Conservation (phyloP, 2,329 filamentous ascomycete genomes). For the Venturia effusa region DNA sequence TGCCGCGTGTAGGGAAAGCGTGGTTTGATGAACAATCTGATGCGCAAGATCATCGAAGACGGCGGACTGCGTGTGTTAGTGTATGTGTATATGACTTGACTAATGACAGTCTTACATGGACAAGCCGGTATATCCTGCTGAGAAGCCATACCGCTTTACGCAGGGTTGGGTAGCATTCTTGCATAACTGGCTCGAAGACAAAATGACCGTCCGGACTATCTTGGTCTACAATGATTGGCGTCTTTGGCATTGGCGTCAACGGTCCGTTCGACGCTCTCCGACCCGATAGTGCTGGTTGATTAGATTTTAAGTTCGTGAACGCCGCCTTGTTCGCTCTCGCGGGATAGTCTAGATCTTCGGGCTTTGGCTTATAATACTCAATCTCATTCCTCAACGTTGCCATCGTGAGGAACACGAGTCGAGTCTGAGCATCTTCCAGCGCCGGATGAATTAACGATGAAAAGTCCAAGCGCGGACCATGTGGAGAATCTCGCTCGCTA, state of each 20-base stretch:
- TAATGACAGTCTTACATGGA: slow-evolving; percentile 41
- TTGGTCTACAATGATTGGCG: slow-evolving; percentile 42
- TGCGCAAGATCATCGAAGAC: slow-evolving; percentile 64
- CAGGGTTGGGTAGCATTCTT: slow-evolving; percentile 56
- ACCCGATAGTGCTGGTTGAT: slow-evolving; percentile 39
- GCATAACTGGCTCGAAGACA: slow-evolving; percentile 45
- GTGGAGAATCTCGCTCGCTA: slow-evolving; percentile 38
- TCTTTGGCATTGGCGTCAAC: slow-evolving; percentile 34
- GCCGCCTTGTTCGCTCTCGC: slow-evolving; percentile 20
- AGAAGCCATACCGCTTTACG: slow-evolving; percentile 58
- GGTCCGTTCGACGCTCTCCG: slow-evolving; percentile 35
- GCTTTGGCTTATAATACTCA: slow-evolving; percentile 52
- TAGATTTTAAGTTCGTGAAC: slow-evolving; percentile 18
- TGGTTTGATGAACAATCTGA: slow-evolving; percentile 83
- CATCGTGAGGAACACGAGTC: slow-evolving; percentile 55
- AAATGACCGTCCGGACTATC: slow-evolving; percentile 37
- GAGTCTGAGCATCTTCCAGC: slow-evolving; percentile 56
- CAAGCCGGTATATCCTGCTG: slow-evolving; percentile 57
- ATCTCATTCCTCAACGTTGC: slow-evolving; percentile 55
- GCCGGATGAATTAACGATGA: slow-evolving; percentile 50
- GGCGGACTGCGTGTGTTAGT: slow-evolving; percentile 38
- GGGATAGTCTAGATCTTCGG: slow-evolving; percentile 56
- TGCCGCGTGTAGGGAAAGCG: slow-evolving; percentile 67
- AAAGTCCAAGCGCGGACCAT: slow-evolving; percentile 50
- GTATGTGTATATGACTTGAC: neutral